Evolutionary conservation across 192 early-diverging fungal genomes (phyloP).

Genomic region (Coemansia sp.): DNA sequence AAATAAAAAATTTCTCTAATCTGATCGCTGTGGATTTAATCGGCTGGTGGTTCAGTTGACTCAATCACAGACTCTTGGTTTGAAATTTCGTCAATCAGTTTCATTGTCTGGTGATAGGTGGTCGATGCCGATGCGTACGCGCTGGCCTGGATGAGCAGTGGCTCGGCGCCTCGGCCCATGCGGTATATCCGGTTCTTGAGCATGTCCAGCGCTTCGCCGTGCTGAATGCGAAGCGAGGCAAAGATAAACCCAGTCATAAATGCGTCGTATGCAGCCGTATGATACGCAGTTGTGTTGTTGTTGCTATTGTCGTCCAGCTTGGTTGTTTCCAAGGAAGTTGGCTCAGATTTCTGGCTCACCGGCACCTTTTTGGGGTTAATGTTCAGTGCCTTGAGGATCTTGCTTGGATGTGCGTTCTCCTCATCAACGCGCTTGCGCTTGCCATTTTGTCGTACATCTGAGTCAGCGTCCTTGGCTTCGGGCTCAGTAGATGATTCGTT

Average conservation of each 20-base stretch:
- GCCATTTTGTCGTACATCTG: background rate
- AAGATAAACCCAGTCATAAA: conserved; percentile 96
- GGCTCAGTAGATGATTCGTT: background rate
- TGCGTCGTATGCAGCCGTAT: conserved; percentile 92
- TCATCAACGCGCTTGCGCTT: conserved; percentile 18
- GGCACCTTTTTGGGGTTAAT: background rate
- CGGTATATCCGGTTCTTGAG: conserved; percentile 83
- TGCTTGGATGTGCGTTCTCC: conserved; percentile 11
- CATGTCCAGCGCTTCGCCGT: conserved; percentile 35
- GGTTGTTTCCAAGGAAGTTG: too few species aligned
- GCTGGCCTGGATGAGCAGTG: conserved; percentile 44
- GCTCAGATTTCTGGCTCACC: background rate
- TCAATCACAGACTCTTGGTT: background rate
- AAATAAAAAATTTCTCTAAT: conserved; percentile 40
- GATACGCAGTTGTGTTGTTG: conserved; percentile 50
- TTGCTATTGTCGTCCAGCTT: background rate
- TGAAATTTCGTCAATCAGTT: conserved; percentile 5
- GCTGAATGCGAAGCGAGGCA: conserved; percentile 58
- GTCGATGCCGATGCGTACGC: conserved; percentile 30
- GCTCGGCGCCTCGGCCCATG: conserved; percentile 58
- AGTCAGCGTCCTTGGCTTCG: background rate
- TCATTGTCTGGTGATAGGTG: conserved; percentile 45
- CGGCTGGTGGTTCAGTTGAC: background rate
- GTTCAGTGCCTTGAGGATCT: conserved; percentile 13
- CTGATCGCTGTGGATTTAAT: conserved; percentile 8